These are phyloP conservation scores for Metarhizium sp. DNA, from an alignment of 2,329 filamentous ascomycete genomes.

Conservation along the genomic window DNA sequence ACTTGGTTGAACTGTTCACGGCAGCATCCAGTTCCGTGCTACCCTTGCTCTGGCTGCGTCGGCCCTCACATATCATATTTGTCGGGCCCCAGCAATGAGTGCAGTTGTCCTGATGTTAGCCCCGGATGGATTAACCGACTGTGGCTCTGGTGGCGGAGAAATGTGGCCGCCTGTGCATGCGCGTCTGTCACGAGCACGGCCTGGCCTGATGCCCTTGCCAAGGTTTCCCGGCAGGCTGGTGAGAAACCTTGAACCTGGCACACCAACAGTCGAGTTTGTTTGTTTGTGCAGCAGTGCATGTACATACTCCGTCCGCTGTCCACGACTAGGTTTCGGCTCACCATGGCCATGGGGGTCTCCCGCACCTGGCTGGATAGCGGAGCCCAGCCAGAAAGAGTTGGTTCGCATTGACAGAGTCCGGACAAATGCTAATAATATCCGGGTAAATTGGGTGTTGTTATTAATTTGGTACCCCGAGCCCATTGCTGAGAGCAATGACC, in stretches of 20 bases:
- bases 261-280: not conserved
- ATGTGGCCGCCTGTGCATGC: not conserved
- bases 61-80: not conserved
- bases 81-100: not conserved
- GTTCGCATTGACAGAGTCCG: not conserved
- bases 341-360: not conserved
- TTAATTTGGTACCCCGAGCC: not conserved
- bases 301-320: not conserved
- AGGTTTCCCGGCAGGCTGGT: not conserved
- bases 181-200: not conserved
- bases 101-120: conserved; percentile 1
- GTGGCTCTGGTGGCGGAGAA: conserved; percentile 4
- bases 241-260: not conserved
- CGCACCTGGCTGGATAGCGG: not conserved
- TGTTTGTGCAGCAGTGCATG: too few relatives aligned
- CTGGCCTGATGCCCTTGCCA: not conserved
- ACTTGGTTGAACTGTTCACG: not conserved
- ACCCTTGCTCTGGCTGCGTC: not conserved
- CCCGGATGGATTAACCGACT: conserved; percentile 6
- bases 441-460: not conserved
- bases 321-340: not conserved
- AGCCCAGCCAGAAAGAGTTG: not conserved
- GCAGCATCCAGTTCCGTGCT: not conserved
- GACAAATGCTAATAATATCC: not conserved
- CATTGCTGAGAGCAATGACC: not conserved